Evolutionary conservation across 2,329 filamentous ascomycete species (phyloP), one percentile per base, ranked within the genome.

Genomic region (Pseudogymnoascus sp.): DNA sequence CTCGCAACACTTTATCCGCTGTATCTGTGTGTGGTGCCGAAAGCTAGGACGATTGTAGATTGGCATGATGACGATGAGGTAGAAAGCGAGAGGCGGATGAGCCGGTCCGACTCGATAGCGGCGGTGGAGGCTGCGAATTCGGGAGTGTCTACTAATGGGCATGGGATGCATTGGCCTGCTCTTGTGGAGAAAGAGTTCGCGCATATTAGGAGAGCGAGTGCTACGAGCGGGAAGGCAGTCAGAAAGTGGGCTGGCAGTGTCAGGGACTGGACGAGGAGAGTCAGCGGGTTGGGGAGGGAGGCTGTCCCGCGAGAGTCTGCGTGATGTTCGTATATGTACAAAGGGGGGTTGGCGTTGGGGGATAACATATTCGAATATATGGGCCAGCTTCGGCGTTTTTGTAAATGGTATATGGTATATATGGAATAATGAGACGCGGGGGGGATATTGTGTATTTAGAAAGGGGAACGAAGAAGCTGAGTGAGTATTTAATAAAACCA

Each of bases 21-120:
- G 0, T 74, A 72, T 62, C 62, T 74, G 0, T 71, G 68, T 59
- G n/a, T 68, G 0, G 62, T 68, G 0, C 54, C 66, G 0, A 59
- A 59, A 5, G 71, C 68, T 3, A 67, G 68, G 47, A 60, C 64
- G 16, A 69, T 69, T 37, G 69, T 72, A 23, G 69, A 72, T 65
- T 61, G 59, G 51, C n/a, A 34, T 57, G 51, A 57, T 57, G 51
- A 34, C 29, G 51, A 29, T 10, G 51, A 21, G 4, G 51, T 0
- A 8, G 51, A 34, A 57, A 57, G 29, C 5, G 51, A 57, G 51
- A 36, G 29, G n/a, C 29, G 29, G 51, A 14, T 8, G 29, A 57
- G 51, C 51, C 29, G 11, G 29, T 7, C 29, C 11, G 29, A 57
- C 29, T 57, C 29, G 10, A 57, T 57, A 21, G 5, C 51, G n/a